Conservation (phyloP, 331 rosid species). For the Malus hybrid region DNA sequence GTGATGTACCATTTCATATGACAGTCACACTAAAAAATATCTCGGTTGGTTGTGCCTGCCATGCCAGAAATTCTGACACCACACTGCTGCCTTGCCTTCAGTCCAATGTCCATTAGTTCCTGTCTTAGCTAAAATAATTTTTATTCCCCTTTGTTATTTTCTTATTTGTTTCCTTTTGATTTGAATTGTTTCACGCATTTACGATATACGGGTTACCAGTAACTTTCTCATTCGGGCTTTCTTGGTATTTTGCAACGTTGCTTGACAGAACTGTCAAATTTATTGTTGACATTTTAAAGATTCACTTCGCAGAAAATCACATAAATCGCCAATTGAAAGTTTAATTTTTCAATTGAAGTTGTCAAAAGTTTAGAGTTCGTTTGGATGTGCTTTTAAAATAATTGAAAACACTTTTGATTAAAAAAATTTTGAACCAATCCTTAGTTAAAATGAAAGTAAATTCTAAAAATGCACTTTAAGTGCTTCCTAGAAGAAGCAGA, state of each 20-base stretch:
- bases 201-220: too few relatives aligned
- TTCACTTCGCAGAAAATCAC: background rate
- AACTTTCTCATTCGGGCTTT: background rate
- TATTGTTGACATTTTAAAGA: background rate
- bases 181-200: background rate
- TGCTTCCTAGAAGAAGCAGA: too few relatives aligned
- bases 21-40: too few relatives aligned
- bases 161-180: background rate
- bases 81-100: background rate
- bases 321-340: too few relatives aligned
- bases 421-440: too few relatives aligned
- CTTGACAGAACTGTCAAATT: background rate
- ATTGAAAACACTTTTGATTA: too few relatives aligned
- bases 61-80: conserved; percentile 1
- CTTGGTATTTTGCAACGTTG: background rate
- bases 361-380: too few relatives aligned
- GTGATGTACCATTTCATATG: too few relatives aligned
- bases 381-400: too few relatives aligned
- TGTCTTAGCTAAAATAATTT: background rate
- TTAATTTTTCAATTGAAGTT: too few relatives aligned
- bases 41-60: background rate
- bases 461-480: too few relatives aligned
- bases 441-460: too few relatives aligned
- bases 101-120: background rate
- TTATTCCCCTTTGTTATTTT: background rate